Percentiles rank a stretch among this genome's conserved stretches.
These are phyloP conservation scores for Nelumbo lutea DNA, from an alignment of 164 flowering plant genomes.

Conservation along the genomic window DNA sequence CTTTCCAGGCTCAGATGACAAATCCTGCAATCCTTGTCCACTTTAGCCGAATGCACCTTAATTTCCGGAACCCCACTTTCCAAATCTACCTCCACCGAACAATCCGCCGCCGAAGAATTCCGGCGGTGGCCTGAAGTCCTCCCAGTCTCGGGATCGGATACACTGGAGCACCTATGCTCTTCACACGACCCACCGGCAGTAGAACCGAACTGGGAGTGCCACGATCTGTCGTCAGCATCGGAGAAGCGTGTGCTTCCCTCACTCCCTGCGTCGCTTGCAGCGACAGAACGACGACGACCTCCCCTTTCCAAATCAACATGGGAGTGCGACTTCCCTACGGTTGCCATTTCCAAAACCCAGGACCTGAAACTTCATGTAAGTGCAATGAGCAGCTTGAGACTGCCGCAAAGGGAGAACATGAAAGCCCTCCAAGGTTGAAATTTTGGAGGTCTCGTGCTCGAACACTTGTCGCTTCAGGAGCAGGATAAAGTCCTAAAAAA, in stretches of 20 bases:
- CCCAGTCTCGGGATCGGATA: conserved; percentile 39
- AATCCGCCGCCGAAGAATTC: conserved; percentile 47
- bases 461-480: not conserved
- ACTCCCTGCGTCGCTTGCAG: conserved; percentile 10
- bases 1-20: conserved; percentile 78
- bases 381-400: not conserved
- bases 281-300: conserved; percentile 9
- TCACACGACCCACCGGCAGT: conserved; percentile 51
- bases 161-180: conserved; percentile 45
- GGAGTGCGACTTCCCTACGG: conserved; percentile 20
- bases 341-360: conserved; percentile 33
- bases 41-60: conserved; percentile 48
- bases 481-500: not conserved
- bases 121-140: conserved; percentile 31
- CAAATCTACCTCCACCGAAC: conserved; percentile 38
- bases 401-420: not conserved
- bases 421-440: conserved; percentile 3
- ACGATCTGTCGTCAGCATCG: conserved; percentile 33
- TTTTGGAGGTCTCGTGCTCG: not conserved
- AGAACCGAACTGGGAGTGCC: conserved; percentile 31
- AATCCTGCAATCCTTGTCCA: conserved; percentile 80
- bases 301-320: conserved; percentile 20
- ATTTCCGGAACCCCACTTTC: conserved; percentile 33
- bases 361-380: conserved; percentile 35
- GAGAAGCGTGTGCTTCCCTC: conserved; percentile 21